phyloP scores from a whole-genome alignment of 352 stramenopile species.

The Phytophthora hibernalis region DNA sequence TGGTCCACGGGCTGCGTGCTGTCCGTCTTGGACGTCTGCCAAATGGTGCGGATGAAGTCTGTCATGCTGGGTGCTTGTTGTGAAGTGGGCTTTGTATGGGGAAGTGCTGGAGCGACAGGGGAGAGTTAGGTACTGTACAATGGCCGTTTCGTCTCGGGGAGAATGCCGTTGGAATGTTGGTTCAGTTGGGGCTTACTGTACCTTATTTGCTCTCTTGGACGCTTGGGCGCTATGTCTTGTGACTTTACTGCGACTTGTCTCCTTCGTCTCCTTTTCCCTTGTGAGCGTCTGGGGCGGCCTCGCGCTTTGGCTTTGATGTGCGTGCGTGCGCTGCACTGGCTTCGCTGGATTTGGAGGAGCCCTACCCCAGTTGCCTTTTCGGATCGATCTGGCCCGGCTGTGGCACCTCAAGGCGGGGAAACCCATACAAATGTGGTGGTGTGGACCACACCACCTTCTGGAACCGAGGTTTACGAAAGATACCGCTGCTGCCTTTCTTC shows the following conservation, averaged over 20 bases:
- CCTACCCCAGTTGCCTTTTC: background rate
- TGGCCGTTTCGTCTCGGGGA: conserved; percentile 23
- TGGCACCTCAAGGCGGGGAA: background rate
- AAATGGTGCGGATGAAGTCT: conserved; percentile 82
- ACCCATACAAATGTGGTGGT: conserved; percentile 13
- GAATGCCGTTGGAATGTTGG: conserved; percentile 24
- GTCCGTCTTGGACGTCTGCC: conserved; percentile 58
- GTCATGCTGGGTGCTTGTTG: conserved; percentile 54
- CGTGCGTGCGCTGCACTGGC: too few species aligned
- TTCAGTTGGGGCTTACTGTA: too few species aligned
- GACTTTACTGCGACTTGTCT: conserved; percentile 26
- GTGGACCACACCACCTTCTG: conserved; percentile 25
- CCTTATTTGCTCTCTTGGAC: conserved; percentile 22
- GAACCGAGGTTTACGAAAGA: conserved; percentile 30
- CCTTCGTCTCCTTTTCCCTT: conserved; percentile 41
- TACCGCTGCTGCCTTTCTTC: conserved; percentile 24
- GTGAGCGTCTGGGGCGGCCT: background rate
- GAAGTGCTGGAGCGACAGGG: conserved; percentile 37
- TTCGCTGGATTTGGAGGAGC: background rate
- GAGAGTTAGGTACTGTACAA: conserved; percentile 20
- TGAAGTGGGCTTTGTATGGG: conserved; percentile 7
- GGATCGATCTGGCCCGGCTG: too few species aligned
- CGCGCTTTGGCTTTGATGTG: conserved; percentile 20
- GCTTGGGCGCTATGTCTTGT: background rate
- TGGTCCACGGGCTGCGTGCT: conserved; percentile 58